phyloP scores from a whole-genome alignment of 768 basidiomycete genomes.

The Termitomyces sp. region DNA sequence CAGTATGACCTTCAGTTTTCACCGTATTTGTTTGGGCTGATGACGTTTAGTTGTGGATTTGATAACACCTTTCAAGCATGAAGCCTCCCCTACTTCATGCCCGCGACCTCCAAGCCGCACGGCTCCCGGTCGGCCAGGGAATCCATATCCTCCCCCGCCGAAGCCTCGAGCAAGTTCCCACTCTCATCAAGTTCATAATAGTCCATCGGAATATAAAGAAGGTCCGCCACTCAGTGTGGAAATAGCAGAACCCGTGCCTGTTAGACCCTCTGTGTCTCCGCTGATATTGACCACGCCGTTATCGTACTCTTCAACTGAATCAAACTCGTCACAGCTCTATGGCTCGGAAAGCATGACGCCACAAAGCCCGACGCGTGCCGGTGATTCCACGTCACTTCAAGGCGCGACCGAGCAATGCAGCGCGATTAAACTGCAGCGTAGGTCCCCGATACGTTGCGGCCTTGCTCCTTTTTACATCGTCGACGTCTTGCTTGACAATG shows the following conservation, averaged over 20 bases:
- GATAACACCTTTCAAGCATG: conserved; percentile 4
- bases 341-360: background rate
- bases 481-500: conserved; percentile 3
- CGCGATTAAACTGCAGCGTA: too few species aligned
- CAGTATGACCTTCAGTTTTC: background rate
- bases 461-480: background rate
- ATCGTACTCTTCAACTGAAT: background rate
- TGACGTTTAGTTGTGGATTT: conserved; percentile 18
- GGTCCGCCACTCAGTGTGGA: background rate
- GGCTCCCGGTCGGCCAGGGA: conserved; percentile 18
- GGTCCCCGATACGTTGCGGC: background rate
- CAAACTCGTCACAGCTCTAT: background rate
- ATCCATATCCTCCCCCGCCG: conserved; percentile 7
- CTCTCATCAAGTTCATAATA: background rate
- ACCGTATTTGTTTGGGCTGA: background rate
- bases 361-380: background rate
- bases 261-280: background rate
- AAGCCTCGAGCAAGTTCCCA: background rate
- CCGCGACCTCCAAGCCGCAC: conserved; percentile 12
- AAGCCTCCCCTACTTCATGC: conserved; percentile 6
- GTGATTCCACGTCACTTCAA: background rate
- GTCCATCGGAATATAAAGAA: background rate
- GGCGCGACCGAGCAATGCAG: background rate
- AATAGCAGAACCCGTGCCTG: conserved; percentile 1
- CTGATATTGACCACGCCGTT: background rate